phyloP scores from a whole-genome alignment of 2,329 filamentous ascomycete genomes.

The Coleophoma eucalyptorum region DNA sequence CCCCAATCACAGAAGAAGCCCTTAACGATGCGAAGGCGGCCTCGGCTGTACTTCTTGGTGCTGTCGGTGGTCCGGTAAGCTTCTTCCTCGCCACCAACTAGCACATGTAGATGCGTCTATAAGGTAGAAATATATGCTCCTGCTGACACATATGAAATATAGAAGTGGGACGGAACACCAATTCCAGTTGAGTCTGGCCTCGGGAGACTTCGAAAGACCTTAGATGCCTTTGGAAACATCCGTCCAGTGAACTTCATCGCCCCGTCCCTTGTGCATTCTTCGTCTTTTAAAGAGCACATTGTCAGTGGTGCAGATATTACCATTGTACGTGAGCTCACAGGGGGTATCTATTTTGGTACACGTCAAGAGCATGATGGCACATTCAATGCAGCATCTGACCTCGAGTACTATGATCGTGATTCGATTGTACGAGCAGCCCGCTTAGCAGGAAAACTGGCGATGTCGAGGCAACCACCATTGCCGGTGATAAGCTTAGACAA shows the following conservation, averaged over 20 bases:
- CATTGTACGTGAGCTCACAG: slow-evolving; percentile 1
- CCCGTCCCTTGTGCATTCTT: background rate
- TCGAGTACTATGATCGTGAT: background rate
- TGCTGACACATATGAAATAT: background rate
- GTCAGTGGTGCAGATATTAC: slow-evolving; percentile 1
- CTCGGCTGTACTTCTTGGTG: background rate
- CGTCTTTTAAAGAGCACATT: background rate
- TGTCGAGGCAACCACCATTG: background rate
- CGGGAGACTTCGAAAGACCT: background rate
- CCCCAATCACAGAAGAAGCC: background rate
- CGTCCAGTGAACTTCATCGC: slow-evolving; percentile 1
- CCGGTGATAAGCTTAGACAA: slow-evolving; percentile 1
- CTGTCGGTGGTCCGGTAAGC: slow-evolving; percentile 1
- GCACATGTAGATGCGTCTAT: background rate
- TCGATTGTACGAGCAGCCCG: slow-evolving; percentile 1
- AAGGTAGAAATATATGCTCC: background rate
- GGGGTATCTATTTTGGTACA: slow-evolving; percentile 2
- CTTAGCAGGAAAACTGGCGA: slow-evolving; percentile 1
- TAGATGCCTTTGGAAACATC: slow-evolving; percentile 1
- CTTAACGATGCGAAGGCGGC: background rate
- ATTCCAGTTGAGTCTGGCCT: slow-evolving; percentile 1
- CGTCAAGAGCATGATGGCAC: background rate
- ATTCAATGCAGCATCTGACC: background rate
- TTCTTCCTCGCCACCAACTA: background rate
- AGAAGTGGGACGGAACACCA: slow-evolving; percentile 1